phyloP scores from a whole-genome alignment of 495 filamentous ascomycete genomes.

The Pyronema domesticum region DNA sequence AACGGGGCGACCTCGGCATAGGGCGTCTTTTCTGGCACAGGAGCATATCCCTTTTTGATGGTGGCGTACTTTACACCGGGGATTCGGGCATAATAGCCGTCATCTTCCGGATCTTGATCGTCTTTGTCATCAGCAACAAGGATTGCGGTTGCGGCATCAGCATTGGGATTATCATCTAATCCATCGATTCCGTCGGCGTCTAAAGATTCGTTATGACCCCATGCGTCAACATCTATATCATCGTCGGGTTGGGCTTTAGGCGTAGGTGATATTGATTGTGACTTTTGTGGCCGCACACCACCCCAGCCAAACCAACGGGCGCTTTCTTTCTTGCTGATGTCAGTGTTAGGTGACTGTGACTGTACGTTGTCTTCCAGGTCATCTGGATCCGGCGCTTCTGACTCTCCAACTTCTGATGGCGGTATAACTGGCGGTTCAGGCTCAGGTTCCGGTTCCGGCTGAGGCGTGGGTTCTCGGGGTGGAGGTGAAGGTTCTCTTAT shows the following conservation, averaged over 20 bases:
- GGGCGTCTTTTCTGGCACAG: constrained; percentile 11
- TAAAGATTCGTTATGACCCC: not conserved
- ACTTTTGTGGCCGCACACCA: not conserved
- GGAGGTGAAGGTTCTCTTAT: not conserved
- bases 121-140: not conserved
- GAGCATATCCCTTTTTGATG: constrained; percentile 8
- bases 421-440: constrained; percentile 5
- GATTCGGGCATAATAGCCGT: constrained; percentile 10
- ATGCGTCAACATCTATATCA: not conserved
- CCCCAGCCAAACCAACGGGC: not conserved
- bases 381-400: constrained; percentile 6
- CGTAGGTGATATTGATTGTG: not conserved
- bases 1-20: not conserved
- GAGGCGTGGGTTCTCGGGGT: not conserved
- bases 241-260: not conserved
- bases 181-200: not conserved
- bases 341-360: not conserved
- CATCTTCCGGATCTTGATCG: not conserved
- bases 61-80: constrained; percentile 9
- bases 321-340: not conserved
- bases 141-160: not conserved
- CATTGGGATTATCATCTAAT: constrained; percentile 4
- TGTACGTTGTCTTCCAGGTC: not conserved
- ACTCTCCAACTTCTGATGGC: constrained; percentile 1
- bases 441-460: not conserved